Percentiles rank a stretch among this genome's conserved stretches.
phyloP scores from a whole-genome alignment of 2,329 filamentous ascomycete species.

The Diaporthe sp. region DNA sequence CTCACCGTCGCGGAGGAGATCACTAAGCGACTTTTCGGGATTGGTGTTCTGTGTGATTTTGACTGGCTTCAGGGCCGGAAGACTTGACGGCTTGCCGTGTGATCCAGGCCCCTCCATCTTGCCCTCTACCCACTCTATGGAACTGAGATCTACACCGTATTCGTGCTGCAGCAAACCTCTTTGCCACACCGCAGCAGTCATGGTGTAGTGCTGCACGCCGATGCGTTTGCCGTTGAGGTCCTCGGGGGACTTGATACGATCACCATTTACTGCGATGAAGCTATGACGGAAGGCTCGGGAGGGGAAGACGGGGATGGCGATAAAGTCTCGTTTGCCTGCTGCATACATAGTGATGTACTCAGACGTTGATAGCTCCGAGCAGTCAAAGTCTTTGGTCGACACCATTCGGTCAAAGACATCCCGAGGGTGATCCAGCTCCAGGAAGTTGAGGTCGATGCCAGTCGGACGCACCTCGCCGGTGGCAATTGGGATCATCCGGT shows the following conservation, averaged over 20 bases:
- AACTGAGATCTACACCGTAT: slow-evolving; percentile 47
- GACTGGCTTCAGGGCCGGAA: slow-evolving; percentile 44
- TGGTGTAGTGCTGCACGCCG: slow-evolving; percentile 52
- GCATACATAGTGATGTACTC: slow-evolving; percentile 37
- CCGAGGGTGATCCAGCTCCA: slow-evolving; percentile 47
- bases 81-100: slow-evolving; percentile 46
- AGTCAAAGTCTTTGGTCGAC: slow-evolving; percentile 46
- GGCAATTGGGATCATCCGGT: slow-evolving; percentile 42
- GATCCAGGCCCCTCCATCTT: slow-evolving; percentile 46
- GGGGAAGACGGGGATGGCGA: slow-evolving; percentile 49
- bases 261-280: slow-evolving; percentile 50
- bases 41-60: slow-evolving; percentile 44
- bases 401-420: slow-evolving; percentile 51
- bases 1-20: slow-evolving; percentile 51
- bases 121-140: slow-evolving; percentile 50
- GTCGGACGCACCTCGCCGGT: slow-evolving; percentile 44
- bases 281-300: slow-evolving; percentile 49
- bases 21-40: slow-evolving; percentile 46
- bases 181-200: slow-evolving; percentile 54
- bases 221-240: slow-evolving; percentile 51
- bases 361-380: slow-evolving; percentile 41
- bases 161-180: slow-evolving; percentile 48
- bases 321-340: slow-evolving; percentile 44
- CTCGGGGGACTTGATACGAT: slow-evolving; percentile 44
- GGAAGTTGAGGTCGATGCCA: slow-evolving; percentile 46